A percentile compares a stretch with the other conserved stretches of the same genome.
These are phyloP conservation scores for Abelmoschus esculentus DNA, from an alignment of 345 rosid species.

Conservation along the genomic window DNA sequence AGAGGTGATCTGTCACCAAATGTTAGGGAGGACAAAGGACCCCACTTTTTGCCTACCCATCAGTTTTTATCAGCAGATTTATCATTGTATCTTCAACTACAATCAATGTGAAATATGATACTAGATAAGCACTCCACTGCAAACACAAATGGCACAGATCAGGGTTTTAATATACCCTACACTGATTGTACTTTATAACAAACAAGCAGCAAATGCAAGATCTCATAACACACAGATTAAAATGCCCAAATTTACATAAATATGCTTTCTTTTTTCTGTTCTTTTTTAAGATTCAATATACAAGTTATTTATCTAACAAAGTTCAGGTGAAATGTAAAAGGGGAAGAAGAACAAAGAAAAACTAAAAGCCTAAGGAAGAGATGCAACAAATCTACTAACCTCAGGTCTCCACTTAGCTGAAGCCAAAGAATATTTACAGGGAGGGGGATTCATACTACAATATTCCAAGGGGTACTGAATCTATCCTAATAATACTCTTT, in stretches of 20 bases:
- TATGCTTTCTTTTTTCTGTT: too few species aligned
- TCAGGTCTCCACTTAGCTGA: slow-evolving; percentile 24
- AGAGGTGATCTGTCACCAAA: background rate
- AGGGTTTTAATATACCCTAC: background rate
- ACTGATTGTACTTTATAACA: too few species aligned
- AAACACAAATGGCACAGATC: background rate
- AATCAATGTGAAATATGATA: background rate
- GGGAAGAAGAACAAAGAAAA: background rate
- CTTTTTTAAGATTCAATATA: too few species aligned
- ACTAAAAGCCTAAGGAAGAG: slow-evolving; percentile 12
- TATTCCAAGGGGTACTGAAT: slow-evolving; percentile 16
- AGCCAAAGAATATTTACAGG: slow-evolving; percentile 43
- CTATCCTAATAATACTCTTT: slow-evolving; percentile 20
- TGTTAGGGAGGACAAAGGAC: background rate
- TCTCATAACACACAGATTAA: too few species aligned
- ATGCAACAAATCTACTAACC: slow-evolving; percentile 23
- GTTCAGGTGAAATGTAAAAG: background rate
- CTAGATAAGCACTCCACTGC: background rate
- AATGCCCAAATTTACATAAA: too few species aligned
- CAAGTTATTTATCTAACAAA: too few species aligned
- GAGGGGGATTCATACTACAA: slow-evolving; percentile 12
- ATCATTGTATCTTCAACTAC: slow-evolving; percentile 25
- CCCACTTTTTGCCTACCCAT: background rate
- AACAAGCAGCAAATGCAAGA: too few species aligned
- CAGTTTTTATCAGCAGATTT: background rate